phyloP scores from a whole-genome alignment of 139 green algal genomes.

The Coccomyxa sp. region DNA sequence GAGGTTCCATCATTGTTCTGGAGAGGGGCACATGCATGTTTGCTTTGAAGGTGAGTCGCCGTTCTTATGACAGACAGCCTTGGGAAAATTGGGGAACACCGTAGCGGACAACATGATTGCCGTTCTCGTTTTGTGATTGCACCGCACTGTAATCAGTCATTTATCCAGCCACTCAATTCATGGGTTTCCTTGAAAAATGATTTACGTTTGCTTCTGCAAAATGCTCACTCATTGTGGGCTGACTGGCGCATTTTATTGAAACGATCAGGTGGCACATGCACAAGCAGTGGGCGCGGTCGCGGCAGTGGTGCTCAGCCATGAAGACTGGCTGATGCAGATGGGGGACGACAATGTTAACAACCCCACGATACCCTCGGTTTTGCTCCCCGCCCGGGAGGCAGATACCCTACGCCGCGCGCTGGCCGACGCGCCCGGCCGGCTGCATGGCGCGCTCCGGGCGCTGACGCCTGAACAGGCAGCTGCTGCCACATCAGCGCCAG shows the following conservation, averaged over 20 bases:
- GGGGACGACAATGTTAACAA: not conserved
- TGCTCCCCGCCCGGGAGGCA: not conserved
- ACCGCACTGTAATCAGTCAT: too few relatives aligned
- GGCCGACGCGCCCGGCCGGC: too few relatives aligned
- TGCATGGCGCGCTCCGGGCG: not conserved
- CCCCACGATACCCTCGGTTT: not conserved
- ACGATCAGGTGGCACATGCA: not conserved
- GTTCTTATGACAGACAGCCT: not conserved
- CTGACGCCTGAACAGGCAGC: not conserved
- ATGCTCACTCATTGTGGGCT: too few relatives aligned
- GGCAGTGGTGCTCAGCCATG: constrained; percentile 43
- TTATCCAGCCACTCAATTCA: too few relatives aligned
- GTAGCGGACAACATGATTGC: too few relatives aligned
- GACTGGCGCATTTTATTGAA: too few relatives aligned
- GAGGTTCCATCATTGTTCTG: constrained; percentile 41
- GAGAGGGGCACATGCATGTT: constrained; percentile 58
- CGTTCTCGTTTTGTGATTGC: too few relatives aligned
- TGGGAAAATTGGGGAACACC: too few relatives aligned
- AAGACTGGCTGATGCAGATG: not conserved
- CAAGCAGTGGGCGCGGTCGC: constrained; percentile 30
- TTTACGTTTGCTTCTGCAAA: too few relatives aligned
- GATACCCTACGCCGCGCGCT: not conserved
- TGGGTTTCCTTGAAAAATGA: too few relatives aligned
- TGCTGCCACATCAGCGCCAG: not conserved
- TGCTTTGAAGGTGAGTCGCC: constrained; percentile 39